Base-by-base conservation (phyloP, 1,284 basidiomycete species). In the Sporisorium graminicola region DNA sequence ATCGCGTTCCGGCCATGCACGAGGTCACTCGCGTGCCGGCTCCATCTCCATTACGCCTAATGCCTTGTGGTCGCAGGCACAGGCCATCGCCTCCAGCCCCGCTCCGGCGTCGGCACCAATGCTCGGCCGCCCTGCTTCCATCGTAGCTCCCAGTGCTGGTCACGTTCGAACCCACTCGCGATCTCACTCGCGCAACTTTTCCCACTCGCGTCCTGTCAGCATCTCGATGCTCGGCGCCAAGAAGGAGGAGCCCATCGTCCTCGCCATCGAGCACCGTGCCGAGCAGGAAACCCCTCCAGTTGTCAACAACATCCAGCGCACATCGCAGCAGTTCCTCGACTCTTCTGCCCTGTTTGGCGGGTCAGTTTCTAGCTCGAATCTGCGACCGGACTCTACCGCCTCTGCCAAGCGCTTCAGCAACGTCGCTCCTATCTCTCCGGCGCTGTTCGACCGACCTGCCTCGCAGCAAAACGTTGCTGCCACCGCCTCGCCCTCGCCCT, bases 31-130 rank as follows among this genome's bases (percentile, higher is more conserved):
- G 13, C 59, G 80, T 16, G 61, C 60, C 24, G 74, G 77, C 0
- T 77, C 74, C 40, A 82, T 82, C 65, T 82, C 80, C 16, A 72
- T 82, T 60, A 58, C 79, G 6, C 54, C 66, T n/a, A 69, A 58
- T 18, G 54, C 69, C n/a, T 43, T 72, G 49, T 51, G 51, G 27
- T 61, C 68, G 31, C 73, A 75, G 52, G 60, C 65, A 13, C 61
- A 65, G 16, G 44, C 60, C 20, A 49, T 68, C 14, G 54, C 53
- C 16, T 31, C 49, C 18, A 52, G 42, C 35, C 58, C 69, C 43
- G 69, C 64, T 12, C 31, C 47, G 12, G 22, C 47, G 13, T 56
- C 65, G 4, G 20, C 58, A 33, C 27, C 72, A 10, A 8, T 31
- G 18, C 61, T 56, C 3, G 52, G 46, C n/a, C 58, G 69, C 14